A percentile compares a stretch with the other conserved stretches of the same genome.
Conservation (phyloP, 768 basidiomycete species). For the Boletus rubropictus region DNA sequence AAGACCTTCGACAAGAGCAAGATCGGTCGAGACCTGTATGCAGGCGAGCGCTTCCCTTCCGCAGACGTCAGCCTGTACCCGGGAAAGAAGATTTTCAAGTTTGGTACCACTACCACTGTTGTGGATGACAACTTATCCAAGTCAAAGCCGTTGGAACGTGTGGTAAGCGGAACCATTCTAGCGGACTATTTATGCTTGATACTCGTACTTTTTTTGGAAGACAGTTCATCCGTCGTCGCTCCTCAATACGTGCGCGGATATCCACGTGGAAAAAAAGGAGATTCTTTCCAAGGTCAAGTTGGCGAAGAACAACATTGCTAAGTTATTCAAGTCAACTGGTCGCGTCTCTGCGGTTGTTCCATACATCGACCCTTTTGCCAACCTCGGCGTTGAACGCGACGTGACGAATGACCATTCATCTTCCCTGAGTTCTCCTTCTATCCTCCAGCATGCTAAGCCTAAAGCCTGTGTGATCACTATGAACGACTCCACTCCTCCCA, state of each 20-base stretch:
- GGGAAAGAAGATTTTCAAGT: conserved; percentile 8
- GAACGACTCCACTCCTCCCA: not conserved
- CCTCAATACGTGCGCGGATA: not conserved
- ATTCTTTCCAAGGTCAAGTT: conserved; percentile 10
- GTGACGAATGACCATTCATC: not conserved
- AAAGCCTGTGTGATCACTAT: not conserved
- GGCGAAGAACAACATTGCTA: conserved; percentile 11
- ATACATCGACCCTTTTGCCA: not conserved
- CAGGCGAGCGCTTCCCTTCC: not conserved
- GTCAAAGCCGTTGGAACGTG: not conserved
- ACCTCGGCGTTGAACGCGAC: not conserved
- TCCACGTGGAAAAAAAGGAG: conserved; percentile 1
- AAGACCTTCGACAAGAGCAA: conserved; percentile 5
- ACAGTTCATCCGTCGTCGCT: not conserved
- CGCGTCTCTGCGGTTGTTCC: not conserved
- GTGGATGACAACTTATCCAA: not conserved
- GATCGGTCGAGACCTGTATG: not conserved
- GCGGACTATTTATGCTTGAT: not conserved
- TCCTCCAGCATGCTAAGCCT: not conserved
- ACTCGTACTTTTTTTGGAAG: not conserved
- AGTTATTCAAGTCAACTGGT: conserved; percentile 12
- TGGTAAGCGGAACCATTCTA: conserved; percentile 1
- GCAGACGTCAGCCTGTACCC: not conserved
- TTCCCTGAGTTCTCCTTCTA: not conserved
- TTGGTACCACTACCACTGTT: not conserved